Evolutionary conservation across 2,329 filamentous ascomycete genomes (phyloP).

Genomic region (Arthrobotrys sinensis): DNA sequence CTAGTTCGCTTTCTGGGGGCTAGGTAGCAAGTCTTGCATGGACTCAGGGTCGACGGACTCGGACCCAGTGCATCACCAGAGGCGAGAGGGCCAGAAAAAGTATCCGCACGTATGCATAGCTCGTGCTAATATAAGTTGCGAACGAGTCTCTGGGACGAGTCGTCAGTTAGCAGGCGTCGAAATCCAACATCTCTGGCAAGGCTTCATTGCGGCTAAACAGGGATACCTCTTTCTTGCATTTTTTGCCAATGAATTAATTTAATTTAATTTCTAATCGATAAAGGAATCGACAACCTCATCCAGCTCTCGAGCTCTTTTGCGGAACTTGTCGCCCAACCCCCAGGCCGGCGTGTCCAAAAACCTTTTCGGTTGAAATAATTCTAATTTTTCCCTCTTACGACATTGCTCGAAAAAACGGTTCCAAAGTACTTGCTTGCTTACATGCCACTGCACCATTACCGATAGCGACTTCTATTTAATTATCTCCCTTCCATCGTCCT

Average conservation of each 20-base stretch:
- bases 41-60: slow-evolving; percentile 48
- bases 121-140: slow-evolving; percentile 51
- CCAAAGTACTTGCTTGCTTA: neutral
- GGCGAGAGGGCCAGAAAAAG: slow-evolving; percentile 39
- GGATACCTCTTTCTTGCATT: neutral
- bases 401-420: slow-evolving; percentile 1
- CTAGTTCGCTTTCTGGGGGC: slow-evolving; percentile 50
- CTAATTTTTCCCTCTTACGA: slow-evolving; percentile 29
- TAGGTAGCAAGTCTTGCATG: slow-evolving; percentile 53
- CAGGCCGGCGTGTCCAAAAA: slow-evolving; percentile 31
- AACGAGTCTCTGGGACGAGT: slow-evolving; percentile 49
- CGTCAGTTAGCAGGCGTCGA: slow-evolving; percentile 22
- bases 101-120: slow-evolving; percentile 40
- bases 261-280: slow-evolving; percentile 25
- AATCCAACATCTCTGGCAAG: slow-evolving; percentile 25
- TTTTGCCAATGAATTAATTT: slow-evolving; percentile 28
- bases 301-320: slow-evolving; percentile 10
- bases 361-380: slow-evolving; percentile 43
- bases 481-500: slow-evolving; percentile 27
- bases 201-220: slow-evolving; percentile 55
- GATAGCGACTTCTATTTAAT: slow-evolving; percentile 28
- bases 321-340: slow-evolving; percentile 8
- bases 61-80: slow-evolving; percentile 49
- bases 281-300: neutral
- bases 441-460: slow-evolving; percentile 41